Evolutionary conservation across 2,329 filamentous ascomycete species (phyloP), one percentile per base, ranked within the genome.

Genomic region (Periconia sp.): DNA sequence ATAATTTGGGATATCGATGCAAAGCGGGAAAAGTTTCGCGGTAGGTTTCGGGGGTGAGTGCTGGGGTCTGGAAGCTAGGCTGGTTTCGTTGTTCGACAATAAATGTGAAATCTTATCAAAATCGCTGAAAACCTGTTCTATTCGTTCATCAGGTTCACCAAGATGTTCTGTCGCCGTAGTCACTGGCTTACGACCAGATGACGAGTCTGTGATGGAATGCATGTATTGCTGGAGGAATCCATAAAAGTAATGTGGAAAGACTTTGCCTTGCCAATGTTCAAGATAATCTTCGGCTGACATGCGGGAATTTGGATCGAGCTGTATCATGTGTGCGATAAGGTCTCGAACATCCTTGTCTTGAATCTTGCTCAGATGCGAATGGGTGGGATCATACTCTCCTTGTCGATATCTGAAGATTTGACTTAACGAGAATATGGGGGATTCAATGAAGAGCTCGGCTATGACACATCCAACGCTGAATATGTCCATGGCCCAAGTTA

Each of bases 31-130:
- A 19, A 91, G 79, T 2, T 82, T 81, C 9, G 85, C 78, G 3
- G 78, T 74, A 3, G 78, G 70, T 20, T 75, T 68, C 30, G 64
- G 69, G 30, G 65, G 60, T 17, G 57, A 58, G 11, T 63, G 57
- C 44, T 70, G 68, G 15, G 71, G 68, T 49, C 66, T 70, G 3
- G 64, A 61, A 40, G 68, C 68, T 31, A 74, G 66, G 44, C 76
- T 74, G 41, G 80, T 80, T 42, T 86, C 79, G 27, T 85, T 83
- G 56, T 91, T 91, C 14, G 91, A 92, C 1, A 99, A 81, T 53
- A 96, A 95, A 69, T 95, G 96, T 0, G 93, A 92, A 49, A 99
- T 96, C 73, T 97, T 99, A 72, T 99, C 94, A 75, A 97, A 97
- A 68, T 99, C 94, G 62, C 90, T 85, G 68, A 90, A 97, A 1